Evolutionary conservation across 108 stramenopile genomes (phyloP).

Genomic region (Cyclotella kingstonii): DNA sequence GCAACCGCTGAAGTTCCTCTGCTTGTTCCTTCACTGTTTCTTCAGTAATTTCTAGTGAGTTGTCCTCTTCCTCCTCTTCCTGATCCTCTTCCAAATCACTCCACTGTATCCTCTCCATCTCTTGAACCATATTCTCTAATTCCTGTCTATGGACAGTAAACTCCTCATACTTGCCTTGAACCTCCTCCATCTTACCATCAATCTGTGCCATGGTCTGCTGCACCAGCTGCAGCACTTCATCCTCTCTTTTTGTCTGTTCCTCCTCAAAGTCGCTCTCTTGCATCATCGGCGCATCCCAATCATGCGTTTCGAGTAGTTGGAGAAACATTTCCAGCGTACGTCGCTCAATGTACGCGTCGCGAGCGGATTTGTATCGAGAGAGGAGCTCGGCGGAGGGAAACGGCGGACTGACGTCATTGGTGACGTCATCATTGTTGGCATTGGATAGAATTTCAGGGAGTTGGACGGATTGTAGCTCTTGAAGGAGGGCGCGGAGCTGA

Average conservation of each 20-base stretch:
- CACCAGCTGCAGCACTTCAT: conserved; percentile 7
- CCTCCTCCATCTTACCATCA: neutral
- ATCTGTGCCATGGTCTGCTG: conserved; percentile 15
- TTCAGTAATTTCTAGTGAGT: conserved; percentile 41
- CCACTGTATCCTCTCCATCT: conserved; percentile 30
- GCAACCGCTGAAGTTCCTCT: conserved; percentile 27
- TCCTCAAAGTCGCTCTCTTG: conserved; percentile 15
- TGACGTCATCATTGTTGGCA: conserved; percentile 3
- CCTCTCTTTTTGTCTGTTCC: conserved; percentile 8
- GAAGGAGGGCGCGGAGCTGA: conserved; percentile 27
- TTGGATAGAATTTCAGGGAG: conserved; percentile 15
- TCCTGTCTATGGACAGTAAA: no score
- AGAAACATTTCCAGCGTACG: conserved; percentile 42
- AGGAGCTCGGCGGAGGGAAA: conserved; percentile 14
- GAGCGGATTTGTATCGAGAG: conserved; percentile 45
- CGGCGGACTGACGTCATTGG: neutral
- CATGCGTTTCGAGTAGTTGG: conserved; percentile 22
- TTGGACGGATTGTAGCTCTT: conserved; percentile 22
- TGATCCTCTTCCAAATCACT: conserved; percentile 26
- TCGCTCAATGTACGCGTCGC: conserved; percentile 43
- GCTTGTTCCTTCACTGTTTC: conserved; percentile 34
- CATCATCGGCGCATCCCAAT: conserved; percentile 12
- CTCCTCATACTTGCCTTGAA: conserved; percentile 9
- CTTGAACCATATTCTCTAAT: no score
- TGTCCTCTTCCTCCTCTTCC: conserved; percentile 18